phyloP scores from a whole-genome alignment of 2,329 filamentous ascomycete genomes.

The Diaporthe sp. region DNA sequence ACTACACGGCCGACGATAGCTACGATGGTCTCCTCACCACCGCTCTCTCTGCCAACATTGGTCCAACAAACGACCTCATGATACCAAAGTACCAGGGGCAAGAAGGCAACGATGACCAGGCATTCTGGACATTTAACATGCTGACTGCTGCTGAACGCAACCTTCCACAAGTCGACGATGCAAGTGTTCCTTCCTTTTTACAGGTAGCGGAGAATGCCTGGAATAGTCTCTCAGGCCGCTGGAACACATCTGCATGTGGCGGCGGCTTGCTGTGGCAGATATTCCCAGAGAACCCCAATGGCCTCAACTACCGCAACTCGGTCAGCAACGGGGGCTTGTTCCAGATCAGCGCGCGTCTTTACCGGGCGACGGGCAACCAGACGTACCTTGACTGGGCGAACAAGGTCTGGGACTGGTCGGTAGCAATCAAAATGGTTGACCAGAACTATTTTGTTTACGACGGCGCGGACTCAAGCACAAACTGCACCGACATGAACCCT shows the following conservation, averaged over 20 bases:
- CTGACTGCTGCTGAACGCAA: conserved; percentile 77
- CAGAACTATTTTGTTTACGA: conserved; percentile 69
- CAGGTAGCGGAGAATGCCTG: conserved; percentile 78
- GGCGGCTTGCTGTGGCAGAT: conserved; percentile 89
- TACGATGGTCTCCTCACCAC: conserved; percentile 72
- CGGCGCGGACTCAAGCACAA: conserved; percentile 66
- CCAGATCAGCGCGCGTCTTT: conserved; percentile 81
- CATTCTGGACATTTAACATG: conserved; percentile 78
- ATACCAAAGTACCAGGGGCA: conserved; percentile 66
- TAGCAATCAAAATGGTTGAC: conserved; percentile 68
- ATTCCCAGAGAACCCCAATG: conserved; percentile 77
- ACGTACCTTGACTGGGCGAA: conserved; percentile 77
- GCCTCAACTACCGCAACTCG: conserved; percentile 86
- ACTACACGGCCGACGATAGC: conserved; percentile 72
- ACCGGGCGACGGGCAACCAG: conserved; percentile 75
- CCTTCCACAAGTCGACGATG: conserved; percentile 70
- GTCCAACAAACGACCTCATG: conserved; percentile 71
- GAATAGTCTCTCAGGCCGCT: conserved; percentile 76
- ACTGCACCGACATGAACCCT: conserved; percentile 66
- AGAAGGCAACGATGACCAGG: conserved; percentile 81
- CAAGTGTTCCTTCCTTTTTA: conserved; percentile 71
- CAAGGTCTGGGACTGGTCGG: conserved; percentile 76
- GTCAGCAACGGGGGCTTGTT: conserved; percentile 88
- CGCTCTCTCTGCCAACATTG: conserved; percentile 70
- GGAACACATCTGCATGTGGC: conserved; percentile 75